A percentile compares a stretch with the other conserved stretches of the same genome.
phyloP scores from a whole-genome alignment of 257 asterid species.

The Agastache rugosa region DNA sequence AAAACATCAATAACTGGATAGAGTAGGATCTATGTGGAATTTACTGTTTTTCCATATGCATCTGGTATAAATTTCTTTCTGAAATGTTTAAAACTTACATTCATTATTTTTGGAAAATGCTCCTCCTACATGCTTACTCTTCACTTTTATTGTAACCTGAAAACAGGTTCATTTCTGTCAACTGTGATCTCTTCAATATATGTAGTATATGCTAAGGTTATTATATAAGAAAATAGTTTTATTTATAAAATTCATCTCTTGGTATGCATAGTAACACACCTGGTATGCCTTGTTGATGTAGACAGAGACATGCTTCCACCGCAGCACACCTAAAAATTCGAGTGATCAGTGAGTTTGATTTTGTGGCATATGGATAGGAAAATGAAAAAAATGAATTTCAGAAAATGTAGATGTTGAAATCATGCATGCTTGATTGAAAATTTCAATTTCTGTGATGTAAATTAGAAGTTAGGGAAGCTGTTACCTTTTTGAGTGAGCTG shows the following conservation, averaged over 20 bases:
- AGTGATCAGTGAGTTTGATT: slow-evolving; percentile 20
- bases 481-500: slow-evolving; percentile 79
- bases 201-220: neutral
- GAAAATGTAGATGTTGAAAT: neutral
- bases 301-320: slow-evolving; percentile 72
- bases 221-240: neutral
- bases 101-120: slow-evolving; percentile 78
- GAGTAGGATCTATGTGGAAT: neutral
- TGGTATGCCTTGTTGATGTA: slow-evolving; percentile 67
- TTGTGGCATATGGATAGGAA: neutral
- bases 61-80: neutral
- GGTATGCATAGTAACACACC: slow-evolving; percentile 44
- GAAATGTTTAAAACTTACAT: slow-evolving; percentile 55
- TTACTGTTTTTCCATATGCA: neutral
- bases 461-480: neutral
- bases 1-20: neutral
- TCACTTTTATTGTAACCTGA: slow-evolving; percentile 76
- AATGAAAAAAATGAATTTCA: neutral
- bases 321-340: slow-evolving; percentile 56
- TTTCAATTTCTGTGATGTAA: neutral
- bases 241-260: neutral
- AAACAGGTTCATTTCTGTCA: slow-evolving; percentile 21
- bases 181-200: neutral
- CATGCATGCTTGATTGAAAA: neutral
- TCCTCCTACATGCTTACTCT: slow-evolving; percentile 80